Base-by-base conservation (phyloP, 2,329 filamentous ascomycete genomes). In the Diaporthe citrichinensis region DNA sequence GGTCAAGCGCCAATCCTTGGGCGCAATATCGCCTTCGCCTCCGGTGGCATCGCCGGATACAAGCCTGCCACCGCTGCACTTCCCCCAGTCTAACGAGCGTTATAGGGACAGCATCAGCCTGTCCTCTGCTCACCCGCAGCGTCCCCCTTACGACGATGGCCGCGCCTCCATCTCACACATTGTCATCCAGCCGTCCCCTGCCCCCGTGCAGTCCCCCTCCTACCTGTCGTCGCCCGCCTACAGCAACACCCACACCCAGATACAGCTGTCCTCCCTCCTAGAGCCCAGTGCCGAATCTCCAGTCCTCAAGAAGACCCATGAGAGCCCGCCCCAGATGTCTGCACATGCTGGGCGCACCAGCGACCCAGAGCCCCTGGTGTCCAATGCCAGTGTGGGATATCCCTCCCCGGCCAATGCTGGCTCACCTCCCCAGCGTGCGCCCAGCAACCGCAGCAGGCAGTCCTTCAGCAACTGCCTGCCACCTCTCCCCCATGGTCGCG, bases 371-470 rank as follows among this genome's bases (percentile, higher is more conserved):
- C 77, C 78, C 9, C 41, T 80, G 61, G 72, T 77, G 20, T 81
- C 81, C 1, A 80, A 82, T 44, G 81, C 82, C 31, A 82, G 81
- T 65, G 76, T 75, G 2, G 80, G 78, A 14, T 80, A 81, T 59
- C 78, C 81, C 1, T 83, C 82, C 2, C 81, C 82, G 2, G 78
- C 78, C 1, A 78, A 79, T 23, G 74, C 41, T 8, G 57, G 46
- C 65, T 75, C 74, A 61, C 46, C 59, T 28, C 46, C 25, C 36
- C 71, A 62, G 17, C 41, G 44, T 12, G 23, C 46, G 14, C 46
- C 44, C 31, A 28, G 28, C 49, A 31, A 17, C 20, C 73, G 67
- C 31, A 55, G 69, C 9, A 58, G 59, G 20, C 59, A 62, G 2
- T 76, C 75, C 17, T 74, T 74, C 34, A 67, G 76, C 72, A 71